Percentiles rank a stretch among this genome's conserved stretches.
Evolutionary conservation across 2,329 filamentous ascomycete species (phyloP).

Genomic region (Cercospora zeina): DNA sequence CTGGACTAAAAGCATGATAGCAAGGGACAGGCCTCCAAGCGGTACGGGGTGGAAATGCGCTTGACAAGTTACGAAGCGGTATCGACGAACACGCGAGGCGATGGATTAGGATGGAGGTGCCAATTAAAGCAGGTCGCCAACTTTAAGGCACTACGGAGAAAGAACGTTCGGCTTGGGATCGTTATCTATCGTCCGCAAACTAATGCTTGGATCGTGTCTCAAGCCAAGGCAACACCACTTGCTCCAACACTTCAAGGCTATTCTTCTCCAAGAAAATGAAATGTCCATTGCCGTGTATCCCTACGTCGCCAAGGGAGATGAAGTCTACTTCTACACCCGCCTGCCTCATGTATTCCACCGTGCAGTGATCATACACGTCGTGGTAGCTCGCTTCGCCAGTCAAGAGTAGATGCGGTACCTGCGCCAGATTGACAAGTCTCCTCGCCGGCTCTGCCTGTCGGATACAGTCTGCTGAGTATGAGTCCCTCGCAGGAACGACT

Average conservation of each 20-base stretch:
- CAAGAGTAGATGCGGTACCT: constrained; percentile 53
- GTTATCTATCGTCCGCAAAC: not conserved
- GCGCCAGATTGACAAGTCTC: constrained; percentile 52
- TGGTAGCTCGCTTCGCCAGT: constrained; percentile 59
- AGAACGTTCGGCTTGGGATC: not conserved
- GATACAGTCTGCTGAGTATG: constrained; percentile 41
- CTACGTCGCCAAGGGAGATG: constrained; percentile 48
- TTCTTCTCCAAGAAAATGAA: constrained; percentile 58
- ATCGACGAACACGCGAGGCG: not conserved
- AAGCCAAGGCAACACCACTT: constrained; percentile 36
- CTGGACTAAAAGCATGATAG: not conserved
- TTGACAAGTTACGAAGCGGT: not conserved
- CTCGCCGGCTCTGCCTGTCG: constrained; percentile 46
- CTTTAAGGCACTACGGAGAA: not conserved
- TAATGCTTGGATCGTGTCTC: not conserved
- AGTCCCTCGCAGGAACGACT: constrained; percentile 32
- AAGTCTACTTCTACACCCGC: constrained; percentile 51
- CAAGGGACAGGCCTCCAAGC: not conserved
- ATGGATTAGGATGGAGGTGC: not conserved
- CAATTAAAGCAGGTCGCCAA: not conserved
- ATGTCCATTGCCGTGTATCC: constrained; percentile 58
- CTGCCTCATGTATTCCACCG: constrained; percentile 54
- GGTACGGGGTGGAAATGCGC: not conserved
- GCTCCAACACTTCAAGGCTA: constrained; percentile 47
- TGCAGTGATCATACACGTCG: constrained; percentile 57